Percentiles rank a stretch among this genome's conserved stretches.
Evolutionary conservation across 306 rosid species (phyloP).

Genomic region (Vigna unguiculata): DNA sequence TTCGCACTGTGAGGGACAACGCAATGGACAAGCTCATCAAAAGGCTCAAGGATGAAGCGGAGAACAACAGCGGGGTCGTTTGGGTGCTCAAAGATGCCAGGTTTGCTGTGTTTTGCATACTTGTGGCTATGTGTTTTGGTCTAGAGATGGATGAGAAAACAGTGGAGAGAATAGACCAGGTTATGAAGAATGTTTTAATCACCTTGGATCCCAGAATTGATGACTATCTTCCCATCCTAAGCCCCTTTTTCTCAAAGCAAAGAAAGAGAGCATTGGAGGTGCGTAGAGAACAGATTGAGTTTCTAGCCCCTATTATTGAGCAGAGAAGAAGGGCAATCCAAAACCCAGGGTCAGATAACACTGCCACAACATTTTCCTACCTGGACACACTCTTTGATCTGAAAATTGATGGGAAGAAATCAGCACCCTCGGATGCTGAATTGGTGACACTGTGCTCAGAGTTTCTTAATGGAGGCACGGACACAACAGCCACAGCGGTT

Average conservation of each 20-base stretch:
- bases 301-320: conserved; percentile 65
- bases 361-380: conserved; percentile 85
- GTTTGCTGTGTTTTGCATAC: conserved; percentile 81
- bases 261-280: conserved; percentile 70
- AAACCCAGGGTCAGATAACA: conserved; percentile 72
- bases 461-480: conserved; percentile 93
- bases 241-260: conserved; percentile 88
- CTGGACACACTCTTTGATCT: conserved; percentile 86
- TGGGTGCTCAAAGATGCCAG: conserved; percentile 76
- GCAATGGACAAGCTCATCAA: conserved; percentile 77
- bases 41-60: conserved; percentile 66
- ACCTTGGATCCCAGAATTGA: conserved; percentile 82
- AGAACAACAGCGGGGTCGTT: conserved; percentile 63
- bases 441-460: conserved; percentile 81
- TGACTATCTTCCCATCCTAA: conserved; percentile 77
- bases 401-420: conserved; percentile 61
- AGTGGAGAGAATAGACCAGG: conserved; percentile 69
- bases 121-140: conserved; percentile 87
- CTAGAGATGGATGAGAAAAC: conserved; percentile 82
- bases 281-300: conserved; percentile 68
- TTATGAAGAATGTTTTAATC: conserved; percentile 71
- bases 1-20: conserved; percentile 60
- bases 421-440: conserved; percentile 63
- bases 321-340: conserved; percentile 64
- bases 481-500: conserved; percentile 89